Percentiles rank a stretch among this genome's conserved stretches.
Evolutionary conservation across 345 rosid species (phyloP).

Genomic region (Brassica rapa): DNA sequence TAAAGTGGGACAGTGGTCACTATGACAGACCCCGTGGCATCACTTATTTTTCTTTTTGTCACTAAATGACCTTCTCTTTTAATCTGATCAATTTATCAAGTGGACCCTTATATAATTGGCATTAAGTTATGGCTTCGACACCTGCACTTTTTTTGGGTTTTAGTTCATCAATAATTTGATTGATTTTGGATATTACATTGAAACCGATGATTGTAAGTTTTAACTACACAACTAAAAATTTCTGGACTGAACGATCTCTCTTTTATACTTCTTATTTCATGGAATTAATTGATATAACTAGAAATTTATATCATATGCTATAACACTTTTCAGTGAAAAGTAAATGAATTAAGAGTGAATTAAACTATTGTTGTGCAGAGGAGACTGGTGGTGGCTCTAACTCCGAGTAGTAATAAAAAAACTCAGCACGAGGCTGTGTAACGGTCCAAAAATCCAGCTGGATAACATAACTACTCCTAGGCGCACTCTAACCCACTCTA

Average conservation of each 20-base stretch:
- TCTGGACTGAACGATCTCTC: neutral
- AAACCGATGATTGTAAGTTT: neutral
- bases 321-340: neutral
- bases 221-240: neutral
- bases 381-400: neutral
- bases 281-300: neutral
- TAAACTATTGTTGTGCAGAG: neutral
- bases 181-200: neutral
- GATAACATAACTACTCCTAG: slow-evolving; percentile 28
- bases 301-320: neutral
- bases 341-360: neutral
- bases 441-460: slow-evolving; percentile 5
- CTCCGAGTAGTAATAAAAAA: neutral
- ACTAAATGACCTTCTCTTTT: slow-evolving; percentile 25
- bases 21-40: slow-evolving; percentile 36
- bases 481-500: slow-evolving; percentile 36
- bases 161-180: slow-evolving; percentile 15
- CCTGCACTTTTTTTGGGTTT: neutral
- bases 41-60: neutral
- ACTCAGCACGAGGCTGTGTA: neutral
- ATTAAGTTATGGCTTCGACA: neutral
- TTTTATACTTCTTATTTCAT: neutral
- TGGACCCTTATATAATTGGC: slow-evolving; percentile 27
- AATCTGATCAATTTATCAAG: slow-evolving; percentile 5
- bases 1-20: slow-evolving; percentile 37